Conservation (phyloP, 768 basidiomycete species). For the Neoboletus subvelutipes region DNA sequence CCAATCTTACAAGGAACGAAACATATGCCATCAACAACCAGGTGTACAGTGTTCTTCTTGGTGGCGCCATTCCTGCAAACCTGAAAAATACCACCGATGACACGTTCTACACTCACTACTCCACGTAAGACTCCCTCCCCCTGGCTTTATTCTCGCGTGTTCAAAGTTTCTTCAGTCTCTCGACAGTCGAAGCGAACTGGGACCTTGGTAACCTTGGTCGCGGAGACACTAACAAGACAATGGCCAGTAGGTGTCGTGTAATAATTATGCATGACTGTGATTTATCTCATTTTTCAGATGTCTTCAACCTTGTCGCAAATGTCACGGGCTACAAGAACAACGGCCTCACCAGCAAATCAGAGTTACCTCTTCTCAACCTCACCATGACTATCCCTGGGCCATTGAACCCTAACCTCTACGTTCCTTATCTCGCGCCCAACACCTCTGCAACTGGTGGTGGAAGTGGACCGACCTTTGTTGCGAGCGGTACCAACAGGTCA, state of each 20-base stretch:
- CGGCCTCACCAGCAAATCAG: constrained; percentile 26
- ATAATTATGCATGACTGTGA: background rate
- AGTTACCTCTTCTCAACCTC: constrained; percentile 39
- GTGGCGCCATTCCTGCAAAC: constrained; percentile 42
- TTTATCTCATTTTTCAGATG: constrained; percentile 34
- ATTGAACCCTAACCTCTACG: constrained; percentile 37
- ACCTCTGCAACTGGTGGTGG: constrained; percentile 38
- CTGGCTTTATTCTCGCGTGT: background rate
- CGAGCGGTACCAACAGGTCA: constrained; percentile 28
- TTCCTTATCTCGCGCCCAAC: constrained; percentile 43
- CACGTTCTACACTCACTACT: constrained; percentile 61
- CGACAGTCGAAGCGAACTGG: constrained; percentile 62
- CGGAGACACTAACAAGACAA: constrained; percentile 47
- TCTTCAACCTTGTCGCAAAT: constrained; percentile 50
- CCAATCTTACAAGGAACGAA: constrained; percentile 19
- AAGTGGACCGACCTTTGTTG: constrained; percentile 39
- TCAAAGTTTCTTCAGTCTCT: constrained; percentile 32
- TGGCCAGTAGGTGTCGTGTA: constrained; percentile 9
- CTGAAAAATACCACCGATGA: constrained; percentile 47
- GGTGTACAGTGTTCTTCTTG: constrained; percentile 44
- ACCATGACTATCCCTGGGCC: constrained; percentile 41
- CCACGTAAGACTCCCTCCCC: constrained; percentile 23
- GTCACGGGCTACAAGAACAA: constrained; percentile 45
- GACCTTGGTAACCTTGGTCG: constrained; percentile 55
- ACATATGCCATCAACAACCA: constrained; percentile 42